Evolutionary conservation across 805 yeast species (phyloP), one percentile per base, ranked within the genome.

Genomic region (Candida alai): DNA sequence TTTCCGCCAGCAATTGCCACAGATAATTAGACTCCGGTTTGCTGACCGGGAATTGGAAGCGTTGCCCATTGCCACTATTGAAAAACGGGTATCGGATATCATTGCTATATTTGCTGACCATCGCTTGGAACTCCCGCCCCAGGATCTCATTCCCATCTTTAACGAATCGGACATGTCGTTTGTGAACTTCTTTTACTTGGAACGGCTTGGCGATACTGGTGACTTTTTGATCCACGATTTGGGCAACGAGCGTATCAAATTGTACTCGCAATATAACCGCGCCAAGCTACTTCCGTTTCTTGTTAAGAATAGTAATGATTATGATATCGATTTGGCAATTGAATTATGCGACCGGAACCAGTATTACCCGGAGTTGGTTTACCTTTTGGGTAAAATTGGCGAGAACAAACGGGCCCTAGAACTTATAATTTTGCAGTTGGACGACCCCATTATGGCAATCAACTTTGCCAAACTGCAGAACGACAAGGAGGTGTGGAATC

Each of bases 361-460:
- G 1, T 68, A 73, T 25, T 70, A 68, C 25, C 76, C 80, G 25
- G 97, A 90, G 49, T 65, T 88, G 25, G 95, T 93, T 0, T 88
- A 77, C 49, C 58, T 93, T 19, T 69, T 86, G 41, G 94, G 95
- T 4, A 76, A 78, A 47, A 79, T 84, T 17, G 97, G 98, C 1
- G 84, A 84, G 44, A 77, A 80, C 37, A 72, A 71, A 41, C 73
- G 76, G 41, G 97, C 97, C 0, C 60, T 90, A 47, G 72, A 68
- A 37, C 63, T 93, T 27, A 87, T 93, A 11, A 78, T 88, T 24
- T 82, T 84, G 43, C 73, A 84, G 45, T 60, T 89, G 33, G 70
- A 80, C 35, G 93, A 90, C 52, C 90, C 96, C 0, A 72, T 73
- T 25, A 68, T 74, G 43, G 97, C 97, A 0, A 83, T 93, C 16